These are phyloP conservation scores for Hyphopichia wangnamkhiaoensis DNA, from an alignment of 1,139 yeast species.

Conservation along the genomic window DNA sequence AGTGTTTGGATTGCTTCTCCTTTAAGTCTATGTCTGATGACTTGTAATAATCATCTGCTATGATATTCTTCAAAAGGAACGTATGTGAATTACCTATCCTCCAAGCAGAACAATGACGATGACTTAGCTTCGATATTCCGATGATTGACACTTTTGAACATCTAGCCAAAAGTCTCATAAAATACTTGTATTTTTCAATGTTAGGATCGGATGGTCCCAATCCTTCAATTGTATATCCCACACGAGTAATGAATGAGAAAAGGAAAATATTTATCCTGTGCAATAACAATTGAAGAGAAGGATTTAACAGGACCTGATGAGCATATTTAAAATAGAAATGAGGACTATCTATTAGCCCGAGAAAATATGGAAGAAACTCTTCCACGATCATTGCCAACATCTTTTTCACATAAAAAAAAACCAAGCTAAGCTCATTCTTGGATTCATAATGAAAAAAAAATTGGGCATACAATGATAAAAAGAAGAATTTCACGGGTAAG, in stretches of 20 bases:
- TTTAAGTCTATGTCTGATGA: not conserved
- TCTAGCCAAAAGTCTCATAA: constrained; percentile 6
- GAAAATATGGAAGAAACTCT: constrained; percentile 6
- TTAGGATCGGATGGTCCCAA: constrained; percentile 11
- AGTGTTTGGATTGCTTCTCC: not conserved
- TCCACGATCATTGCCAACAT: constrained; percentile 17
- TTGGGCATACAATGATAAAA: constrained; percentile 24
- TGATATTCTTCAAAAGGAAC: constrained; percentile 5
- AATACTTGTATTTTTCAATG: constrained; percentile 5
- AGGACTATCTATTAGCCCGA: constrained; percentile 2
- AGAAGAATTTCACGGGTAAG: constrained; percentile 19
- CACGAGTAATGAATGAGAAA: constrained; percentile 19
- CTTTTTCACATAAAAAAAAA: constrained; percentile 20
- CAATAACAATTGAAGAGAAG: constrained; percentile 19
- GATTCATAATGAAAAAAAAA: constrained; percentile 24
- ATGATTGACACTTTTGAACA: constrained; percentile 9
- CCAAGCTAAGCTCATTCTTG: constrained; percentile 13
- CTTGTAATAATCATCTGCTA: constrained; percentile 4
- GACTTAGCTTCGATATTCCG: constrained; percentile 9
- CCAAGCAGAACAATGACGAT: constrained; percentile 51
- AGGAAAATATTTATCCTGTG: constrained; percentile 20
- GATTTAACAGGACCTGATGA: constrained; percentile 21
- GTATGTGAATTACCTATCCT: constrained; percentile 7
- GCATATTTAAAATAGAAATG: constrained; percentile 15
- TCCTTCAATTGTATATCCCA: constrained; percentile 14